phyloP scores from a whole-genome alignment of 306 rosid genomes.

The Boehmeria nivea region DNA sequence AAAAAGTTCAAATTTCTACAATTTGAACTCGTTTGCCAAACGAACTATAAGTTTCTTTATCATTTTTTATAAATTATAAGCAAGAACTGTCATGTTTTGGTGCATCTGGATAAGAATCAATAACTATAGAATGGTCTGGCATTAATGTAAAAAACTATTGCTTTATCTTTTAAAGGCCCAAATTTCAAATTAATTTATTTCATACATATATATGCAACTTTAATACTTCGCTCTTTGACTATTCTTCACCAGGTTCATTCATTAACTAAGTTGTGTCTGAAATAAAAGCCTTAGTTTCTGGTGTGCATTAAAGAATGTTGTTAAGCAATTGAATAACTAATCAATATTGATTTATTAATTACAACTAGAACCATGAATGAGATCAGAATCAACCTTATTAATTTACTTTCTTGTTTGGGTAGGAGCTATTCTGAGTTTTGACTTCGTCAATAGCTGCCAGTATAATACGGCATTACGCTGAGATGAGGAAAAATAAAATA shows the following conservation, averaged over 20 bases:
- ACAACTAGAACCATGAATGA: background rate
- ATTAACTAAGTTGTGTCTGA: background rate
- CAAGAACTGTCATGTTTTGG: too few species aligned
- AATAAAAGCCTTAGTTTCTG: background rate
- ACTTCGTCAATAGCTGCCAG: background rate
- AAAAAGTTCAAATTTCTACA: too few species aligned
- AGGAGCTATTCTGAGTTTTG: background rate
- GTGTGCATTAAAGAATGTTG: slow-evolving; percentile 3
- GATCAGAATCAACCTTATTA: background rate
- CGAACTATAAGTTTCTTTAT: too few species aligned
- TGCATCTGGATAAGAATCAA: too few species aligned
- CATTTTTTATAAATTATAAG: too few species aligned
- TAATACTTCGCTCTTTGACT: slow-evolving; percentile 2
- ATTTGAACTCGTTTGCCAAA: too few species aligned
- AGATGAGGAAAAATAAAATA: background rate
- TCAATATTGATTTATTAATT: background rate
- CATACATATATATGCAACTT: too few species aligned
- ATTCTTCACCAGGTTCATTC: background rate
- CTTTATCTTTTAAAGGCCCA: too few species aligned
- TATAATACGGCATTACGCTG: too few species aligned
- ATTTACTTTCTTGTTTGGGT: background rate
- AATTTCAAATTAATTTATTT: too few species aligned
- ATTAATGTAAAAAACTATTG: too few species aligned
- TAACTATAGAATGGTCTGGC: too few species aligned
- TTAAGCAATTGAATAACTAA: background rate